Evolutionary conservation across 352 stramenopile genomes (phyloP), one percentile per base, ranked within the genome.

Genomic region (Phytophthora sp.): DNA sequence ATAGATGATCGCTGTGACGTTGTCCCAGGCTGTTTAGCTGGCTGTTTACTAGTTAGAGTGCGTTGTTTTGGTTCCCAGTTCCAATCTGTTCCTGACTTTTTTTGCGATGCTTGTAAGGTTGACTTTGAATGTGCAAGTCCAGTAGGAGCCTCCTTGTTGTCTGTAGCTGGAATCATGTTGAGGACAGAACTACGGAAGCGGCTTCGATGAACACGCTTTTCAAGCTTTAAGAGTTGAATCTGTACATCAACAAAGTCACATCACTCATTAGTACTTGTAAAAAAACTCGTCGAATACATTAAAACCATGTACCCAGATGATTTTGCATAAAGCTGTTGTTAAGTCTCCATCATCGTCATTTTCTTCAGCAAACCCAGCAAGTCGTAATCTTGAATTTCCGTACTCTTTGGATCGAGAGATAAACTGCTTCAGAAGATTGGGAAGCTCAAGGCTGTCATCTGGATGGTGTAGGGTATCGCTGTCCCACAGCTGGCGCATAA

Each of bases 131-230:
- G n/a, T 61, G 16, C 60, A 49, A 26, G 13, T 29, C 15, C 13
- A 49, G 30, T 45, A 38, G 62, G 44, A 15, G 20, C 31, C 39
- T 70, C 50, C 11, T 59, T 38, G 24, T 31, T 52, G 15, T 59
- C 41, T 24, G 41, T 38, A 67, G 42, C 36, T 31, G 53, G 49
- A n/a, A 79, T 76, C 16, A 46, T 35, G 46, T 47, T 66, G 6
- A 79, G 53, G 41, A 79, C 35, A 12, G 39, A 61, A 11, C 58
- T 26, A 26, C 56, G 58, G 29, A 82, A 94, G 13, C 85, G 76
- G 62, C 57, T 80, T 9, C 80, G 78, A 52, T 86, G 76, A 23
- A 90, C 83, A 31, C 76, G 45, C 55, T 87, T 90, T 23, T 90
- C 80, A 38, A 90, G 60, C 44, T 83, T 92, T 16, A 77, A 59